Evolutionary conservation across 2,329 filamentous ascomycete species (phyloP), one percentile per base, ranked within the genome.

Genomic region (Aspergillus sp.): DNA sequence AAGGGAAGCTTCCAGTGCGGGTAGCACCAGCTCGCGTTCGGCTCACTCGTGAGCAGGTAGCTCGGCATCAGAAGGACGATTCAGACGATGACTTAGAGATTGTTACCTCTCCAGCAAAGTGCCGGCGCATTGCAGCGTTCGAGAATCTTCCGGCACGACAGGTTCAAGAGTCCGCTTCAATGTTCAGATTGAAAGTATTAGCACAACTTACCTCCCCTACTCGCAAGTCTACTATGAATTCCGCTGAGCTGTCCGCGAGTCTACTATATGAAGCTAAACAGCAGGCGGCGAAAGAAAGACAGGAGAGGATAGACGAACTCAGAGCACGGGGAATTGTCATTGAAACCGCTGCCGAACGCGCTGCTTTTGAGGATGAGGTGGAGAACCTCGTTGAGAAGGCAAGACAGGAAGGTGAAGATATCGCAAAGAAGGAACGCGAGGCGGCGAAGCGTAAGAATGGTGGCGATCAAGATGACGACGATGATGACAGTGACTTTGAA

Each of bases 301-400:
- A 91, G 62, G 89, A 91, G 67, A 89, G 89, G 59, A 84, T 98
- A 22, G 87, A 92, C 59, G 84, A 89, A 68, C 84, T 99, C 46
- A 88, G 86, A 70, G 89, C 90, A 11, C 92, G 91, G 76, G 95
- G 95, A 7, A 84, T 97, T 28, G 81, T 90, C 25, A 83, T 98
- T 19, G 90, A 93, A 74, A 97, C 91, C 0, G 87, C 89, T 2
- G 94, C 97, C 76, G 93, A 99, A 75, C 87, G 91, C 22, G 91
- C 93, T 72, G 86, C 87, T 38, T 90, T 96, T 73, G 87, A 92
- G 75, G 88, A 91, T 60, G 88, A 93, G 62, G 87, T 97, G 13
- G 95, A 98, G 69, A 90, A 97, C 71, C 85, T 98, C 63, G 86
- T 98, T 28, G 90, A 94, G 52, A 93, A 89, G 70, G 94, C 93